Conservation (phyloP, 768 basidiomycete genomes). For the Amanita jacksonii region DNA sequence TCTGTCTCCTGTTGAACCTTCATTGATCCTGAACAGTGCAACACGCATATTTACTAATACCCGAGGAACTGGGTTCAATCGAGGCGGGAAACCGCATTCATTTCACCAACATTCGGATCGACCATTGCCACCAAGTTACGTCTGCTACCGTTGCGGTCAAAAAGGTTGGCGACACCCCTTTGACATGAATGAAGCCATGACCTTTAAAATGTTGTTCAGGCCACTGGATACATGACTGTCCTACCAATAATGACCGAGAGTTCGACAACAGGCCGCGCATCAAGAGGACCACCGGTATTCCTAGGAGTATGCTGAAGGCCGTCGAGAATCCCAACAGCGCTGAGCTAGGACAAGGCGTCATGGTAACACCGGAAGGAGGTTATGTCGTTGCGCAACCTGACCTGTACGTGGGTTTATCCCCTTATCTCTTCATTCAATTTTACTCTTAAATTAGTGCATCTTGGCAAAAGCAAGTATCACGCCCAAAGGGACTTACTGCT, state of each 20-base stretch:
- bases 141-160: conserved; percentile 97
- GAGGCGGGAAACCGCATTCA: conserved; percentile 50
- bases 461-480: conserved; percentile 88
- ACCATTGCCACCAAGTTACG: conserved; percentile 89
- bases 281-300: conserved; percentile 97
- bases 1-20: conserved; percentile 16
- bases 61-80: conserved; percentile 54
- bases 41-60: conserved; percentile 57
- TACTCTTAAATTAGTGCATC: conserved; percentile 48
- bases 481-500: conserved; percentile 72
- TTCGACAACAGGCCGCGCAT: conserved; percentile 92
- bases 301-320: conserved; percentile 92
- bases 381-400: conserved; percentile 98
- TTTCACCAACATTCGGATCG: conserved; percentile 53
- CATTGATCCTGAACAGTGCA: conserved; percentile 39
- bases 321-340: conserved; percentile 78
- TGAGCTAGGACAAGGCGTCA: conserved; percentile 75
- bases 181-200: neutral
- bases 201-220: conserved; percentile 52
- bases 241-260: conserved; percentile 92
- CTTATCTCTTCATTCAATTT: neutral
- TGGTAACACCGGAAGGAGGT: conserved; percentile 98
- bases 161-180: conserved; percentile 60
- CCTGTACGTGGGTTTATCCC: conserved; percentile 50
- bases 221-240: conserved; percentile 99